Base-by-base conservation (phyloP, 257 asterid genomes). In the Henckelia pumila region DNA sequence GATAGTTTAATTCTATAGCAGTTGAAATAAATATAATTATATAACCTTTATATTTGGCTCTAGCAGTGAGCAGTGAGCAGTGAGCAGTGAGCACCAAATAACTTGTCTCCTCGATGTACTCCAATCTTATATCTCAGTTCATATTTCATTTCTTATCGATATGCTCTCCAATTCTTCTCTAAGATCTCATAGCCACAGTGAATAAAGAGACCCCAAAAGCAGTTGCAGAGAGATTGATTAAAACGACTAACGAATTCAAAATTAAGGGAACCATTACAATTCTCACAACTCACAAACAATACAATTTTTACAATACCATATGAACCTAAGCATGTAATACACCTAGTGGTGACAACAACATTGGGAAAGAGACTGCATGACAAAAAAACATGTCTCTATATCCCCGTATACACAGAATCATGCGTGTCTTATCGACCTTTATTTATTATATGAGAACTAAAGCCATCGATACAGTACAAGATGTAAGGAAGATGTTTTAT, bases 391-490 rank as follows among this genome's bases (percentile, higher is more conserved):
- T 4, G 1, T 62, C 67, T 62, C 67, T 62, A 10, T 35, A 37
- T 16, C 72, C 72, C 64, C 22, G 11, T 67, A 57, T 67, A 32
- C 59, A 56, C 78, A 60, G 57, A 63, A 71, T n/a, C 72, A 64
- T 10, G 63, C 74, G 8, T 47, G 32, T 62, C 80, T 56, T 63
- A 65, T 56, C 44, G 57, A 72, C 74, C 76, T 69, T 75, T 75
- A 75, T 75, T 75, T 75, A 71, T 35, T 59, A 69, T 70, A 75
- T 1, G 61, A 64, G 60, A 66, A 49, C 72, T 10, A 32, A 20
- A 44, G 32, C 56, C 59, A 67, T 14, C 16, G 56, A 55, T 63
- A 59, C 33, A 60, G 14, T 35, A 35, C 35, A 0, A 16, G 66
- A 63, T 56, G 49, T 47, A 29, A 37, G 25, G 65, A 47, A 64